Base-by-base conservation (phyloP, 106 monocot species). In the Acanthochlamys bracteata region DNA sequence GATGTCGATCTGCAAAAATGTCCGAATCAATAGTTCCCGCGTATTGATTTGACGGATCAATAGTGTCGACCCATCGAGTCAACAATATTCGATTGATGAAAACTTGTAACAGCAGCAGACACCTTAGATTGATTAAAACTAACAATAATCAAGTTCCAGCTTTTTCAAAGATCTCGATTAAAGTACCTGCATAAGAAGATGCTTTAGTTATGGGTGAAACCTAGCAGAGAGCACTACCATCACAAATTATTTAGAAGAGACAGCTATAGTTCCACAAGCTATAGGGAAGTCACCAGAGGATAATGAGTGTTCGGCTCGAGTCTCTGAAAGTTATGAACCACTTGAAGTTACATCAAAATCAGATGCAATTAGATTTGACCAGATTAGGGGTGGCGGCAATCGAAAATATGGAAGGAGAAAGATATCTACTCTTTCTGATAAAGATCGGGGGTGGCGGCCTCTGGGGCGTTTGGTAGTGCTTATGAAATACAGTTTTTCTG, bases 291-390 rank as follows among this genome's bases (percentile, higher is more conserved):
- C 68, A 0, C 76, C 56, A 19, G 88, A 84, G 46, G 72, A 71
- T 16, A 75, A 60, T 21, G 78, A 80, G 56, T 59, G 24, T 15
- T 41, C 49, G 51, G 49, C 15, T 19, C 63, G 58, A 20, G 59
- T 65, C 69, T 59, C 52, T 0, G 71, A 72, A 22, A 24, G 20
- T 10, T 42, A 51, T 15, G 20, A 1, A 13, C 52, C 54, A 1
- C 8, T 75, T 53, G 78, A 80, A 4, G 83, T 68, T 11, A 77
- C 79, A 0, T 90, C 95, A 0, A 69, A 80, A 27, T 90, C 84
- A 4, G 89, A 89, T 56, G 63, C 51, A 0, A 69, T 67, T 4
- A 79, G 67, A 4, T 79, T 67, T 22, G 92, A 92, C 63, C 72
- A 75, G 61, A 61, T 77, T 57, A 92, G 86, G 17, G 20, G 83